Percentiles rank a stretch among this genome's conserved stretches.
Evolutionary conservation across 441 rosid genomes (phyloP).

Genomic region (Geranium incanum): DNA sequence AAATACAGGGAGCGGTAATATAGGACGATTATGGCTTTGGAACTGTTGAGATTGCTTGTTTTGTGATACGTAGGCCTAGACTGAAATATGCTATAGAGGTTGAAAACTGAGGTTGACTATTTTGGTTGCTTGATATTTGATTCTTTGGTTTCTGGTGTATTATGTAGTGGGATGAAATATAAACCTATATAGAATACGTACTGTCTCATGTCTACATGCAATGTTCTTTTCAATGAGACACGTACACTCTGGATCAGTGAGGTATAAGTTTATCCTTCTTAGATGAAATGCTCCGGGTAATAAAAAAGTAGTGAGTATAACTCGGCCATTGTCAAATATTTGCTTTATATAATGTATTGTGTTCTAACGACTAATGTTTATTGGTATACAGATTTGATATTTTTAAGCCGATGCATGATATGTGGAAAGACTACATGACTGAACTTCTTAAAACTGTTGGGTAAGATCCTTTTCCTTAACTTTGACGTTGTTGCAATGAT

Average conservation of each 20-base stretch:
- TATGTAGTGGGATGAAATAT: background rate
- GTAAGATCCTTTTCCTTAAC: slow-evolving; percentile 30
- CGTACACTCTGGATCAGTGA: background rate
- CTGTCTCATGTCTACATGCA: too few relatives aligned
- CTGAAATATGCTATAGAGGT: background rate
- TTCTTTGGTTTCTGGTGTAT: slow-evolving; percentile 1
- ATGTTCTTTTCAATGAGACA: background rate
- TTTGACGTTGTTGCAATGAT: background rate
- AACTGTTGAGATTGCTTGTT: background rate
- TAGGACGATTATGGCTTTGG: background rate
- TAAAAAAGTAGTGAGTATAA: background rate
- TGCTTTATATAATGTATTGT: background rate
- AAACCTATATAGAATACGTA: background rate
- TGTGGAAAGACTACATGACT: slow-evolving; percentile 68
- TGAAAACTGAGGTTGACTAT: background rate
- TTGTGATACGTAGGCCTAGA: background rate
- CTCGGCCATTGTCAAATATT: background rate
- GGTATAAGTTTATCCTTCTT: background rate
- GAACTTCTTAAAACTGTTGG: slow-evolving; percentile 55
- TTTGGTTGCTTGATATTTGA: background rate
- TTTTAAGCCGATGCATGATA: slow-evolving; percentile 72
- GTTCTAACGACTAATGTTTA: background rate
- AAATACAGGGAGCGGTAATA: background rate
- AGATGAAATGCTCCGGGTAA: background rate
- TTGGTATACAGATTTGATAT: slow-evolving; percentile 49